Base-by-base conservation (phyloP, 2,329 filamentous ascomycete species). In the Hypomyces rosellus region DNA sequence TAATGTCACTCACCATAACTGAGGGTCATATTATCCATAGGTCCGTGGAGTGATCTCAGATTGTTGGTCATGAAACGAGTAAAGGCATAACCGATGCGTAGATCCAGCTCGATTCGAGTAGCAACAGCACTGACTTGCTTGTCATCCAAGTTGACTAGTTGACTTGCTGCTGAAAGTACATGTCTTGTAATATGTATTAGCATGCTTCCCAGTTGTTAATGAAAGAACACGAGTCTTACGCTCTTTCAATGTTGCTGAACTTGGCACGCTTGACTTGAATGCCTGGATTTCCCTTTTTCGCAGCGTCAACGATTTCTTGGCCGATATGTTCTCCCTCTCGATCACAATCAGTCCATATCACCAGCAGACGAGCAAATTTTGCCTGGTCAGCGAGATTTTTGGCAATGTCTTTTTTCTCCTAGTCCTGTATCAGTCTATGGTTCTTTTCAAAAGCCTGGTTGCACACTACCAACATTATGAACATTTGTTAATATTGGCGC, bases 321-420 rank as follows among this genome's bases (percentile, higher is more conserved):
- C 93, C 93, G 58, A 99, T 99, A 64, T 97, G 88, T 67, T 99
- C 93, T 34, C 93, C 93, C 75, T 99, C 93, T 49, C 91, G 84
- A 74, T 99, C 93, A 69, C 93, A 97, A 76, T 99, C 93, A 1
- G 93, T 99, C 93, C 93, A 99, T 60, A 99, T 96, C 67, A 95
- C 92, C 33, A 99, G 75, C 12, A 85, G 82, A 49, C 77, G 80
- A n/a, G 84, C 78, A 63, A 80, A 78, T 53, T 78, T 78, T 15
- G 93, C 92, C 66, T 95, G 85, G 1, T 78, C 73, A 58, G 85
- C 81, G 61, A 99, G 93, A 63, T 99, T 99, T 33, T 84, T 77
- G 9, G 91, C 90, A 55, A 99, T 86, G 1, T 77, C 72, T 60
- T 84, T 84, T 63, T 91, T 95, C 62, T 91, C 85, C 82, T 91